Conservation (phyloP, 2,329 filamentous ascomycete genomes). For the Penicillium capsulatum region DNA sequence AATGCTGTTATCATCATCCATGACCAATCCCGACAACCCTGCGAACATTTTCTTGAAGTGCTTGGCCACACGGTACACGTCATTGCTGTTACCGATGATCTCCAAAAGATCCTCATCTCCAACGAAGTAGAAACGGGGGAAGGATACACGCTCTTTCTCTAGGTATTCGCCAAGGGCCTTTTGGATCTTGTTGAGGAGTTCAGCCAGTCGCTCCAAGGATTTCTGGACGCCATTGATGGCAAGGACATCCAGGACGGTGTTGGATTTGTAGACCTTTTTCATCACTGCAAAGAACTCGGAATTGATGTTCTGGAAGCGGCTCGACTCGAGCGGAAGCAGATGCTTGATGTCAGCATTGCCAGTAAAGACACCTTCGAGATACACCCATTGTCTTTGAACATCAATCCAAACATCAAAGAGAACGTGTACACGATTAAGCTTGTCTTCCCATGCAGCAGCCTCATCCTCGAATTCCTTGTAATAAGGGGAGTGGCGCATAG, state of each 20-base stretch:
- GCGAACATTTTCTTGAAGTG: constrained; percentile 99
- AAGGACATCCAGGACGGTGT: constrained; percentile 90
- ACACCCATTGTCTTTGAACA: constrained; percentile 99
- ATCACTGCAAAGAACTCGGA: constrained; percentile 98
- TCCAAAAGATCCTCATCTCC: constrained; percentile 97
- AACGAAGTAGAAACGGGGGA: constrained; percentile 98
- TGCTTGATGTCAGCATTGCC: constrained; percentile 99
- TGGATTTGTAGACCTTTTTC: constrained; percentile 98
- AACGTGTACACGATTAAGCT: constrained; percentile 93
- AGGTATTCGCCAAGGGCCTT: constrained; percentile 98
- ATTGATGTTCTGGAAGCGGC: constrained; percentile 98
- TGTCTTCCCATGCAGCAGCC: constrained; percentile 94
- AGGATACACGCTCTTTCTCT: constrained; percentile 94
- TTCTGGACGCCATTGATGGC: constrained; percentile 95
- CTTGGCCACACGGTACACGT: constrained; percentile 91
- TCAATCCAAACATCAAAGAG: constrained; percentile 99
- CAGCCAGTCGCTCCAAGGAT: constrained; percentile 90
- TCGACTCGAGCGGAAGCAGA: constrained; percentile 90
- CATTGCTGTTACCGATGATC: constrained; percentile 99
- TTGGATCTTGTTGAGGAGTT: constrained; percentile 97
- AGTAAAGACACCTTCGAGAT: constrained; percentile 97
- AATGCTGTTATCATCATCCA: constrained; percentile 87
- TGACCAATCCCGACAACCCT: constrained; percentile 80
- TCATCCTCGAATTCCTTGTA: constrained; percentile 99
- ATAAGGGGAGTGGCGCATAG: constrained; percentile 98